Conservation (phyloP, 2,329 filamentous ascomycete species). For the Aureobasidium sp. region DNA sequence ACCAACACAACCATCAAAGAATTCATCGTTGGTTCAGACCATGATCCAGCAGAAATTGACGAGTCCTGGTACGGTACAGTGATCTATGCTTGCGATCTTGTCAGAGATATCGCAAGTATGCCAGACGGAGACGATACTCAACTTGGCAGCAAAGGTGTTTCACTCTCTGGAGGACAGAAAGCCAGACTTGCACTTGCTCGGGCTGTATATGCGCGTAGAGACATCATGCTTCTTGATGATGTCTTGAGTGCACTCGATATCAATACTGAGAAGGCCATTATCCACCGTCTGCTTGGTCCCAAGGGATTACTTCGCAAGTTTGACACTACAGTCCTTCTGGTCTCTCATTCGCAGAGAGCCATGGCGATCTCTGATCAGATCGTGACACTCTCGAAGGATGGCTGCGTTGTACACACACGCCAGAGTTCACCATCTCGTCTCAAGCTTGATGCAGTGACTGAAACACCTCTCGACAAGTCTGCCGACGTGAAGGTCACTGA, state of each 20-base stretch:
- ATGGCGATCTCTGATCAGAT: not conserved
- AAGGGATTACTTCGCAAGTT: not conserved
- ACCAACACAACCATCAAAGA: not conserved
- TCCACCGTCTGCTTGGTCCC: not conserved
- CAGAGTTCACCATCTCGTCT: not conserved
- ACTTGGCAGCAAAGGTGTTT: slow-evolving; percentile 44
- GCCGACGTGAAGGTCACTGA: not conserved
- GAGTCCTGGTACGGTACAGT: slow-evolving; percentile 28
- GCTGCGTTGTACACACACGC: not conserved
- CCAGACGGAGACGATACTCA: slow-evolving; percentile 37
- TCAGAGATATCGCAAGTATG: slow-evolving; percentile 33
- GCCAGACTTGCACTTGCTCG: slow-evolving; percentile 56
- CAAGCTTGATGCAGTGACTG: not conserved
- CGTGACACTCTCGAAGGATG: not conserved
- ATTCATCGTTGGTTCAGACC: not conserved
- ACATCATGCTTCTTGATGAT: slow-evolving; percentile 71
- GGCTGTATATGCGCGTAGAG: slow-evolving; percentile 69
- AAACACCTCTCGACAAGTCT: not conserved
- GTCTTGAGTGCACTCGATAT: slow-evolving; percentile 70
- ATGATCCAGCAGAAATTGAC: not conserved
- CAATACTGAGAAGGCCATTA: not conserved
- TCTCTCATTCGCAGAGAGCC: not conserved
- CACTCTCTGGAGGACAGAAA: slow-evolving; percentile 45
- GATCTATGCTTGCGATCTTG: slow-evolving; percentile 27
- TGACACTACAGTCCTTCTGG: not conserved